Conservation (phyloP, 2,329 filamentous ascomycete species). For the Diaporthe australafricana region DNA sequence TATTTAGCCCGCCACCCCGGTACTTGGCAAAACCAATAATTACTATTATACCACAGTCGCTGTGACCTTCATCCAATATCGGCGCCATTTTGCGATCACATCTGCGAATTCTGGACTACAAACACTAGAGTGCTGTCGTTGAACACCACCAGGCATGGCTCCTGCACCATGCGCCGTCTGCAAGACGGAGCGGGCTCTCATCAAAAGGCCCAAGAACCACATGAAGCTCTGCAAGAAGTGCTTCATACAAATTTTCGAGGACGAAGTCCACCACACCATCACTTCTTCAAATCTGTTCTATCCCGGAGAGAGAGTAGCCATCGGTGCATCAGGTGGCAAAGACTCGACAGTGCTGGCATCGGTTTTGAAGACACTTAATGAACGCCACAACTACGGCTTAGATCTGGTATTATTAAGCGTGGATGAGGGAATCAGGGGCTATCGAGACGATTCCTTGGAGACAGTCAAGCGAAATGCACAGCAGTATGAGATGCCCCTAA, state of each 20-base stretch:
- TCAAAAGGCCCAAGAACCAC: constrained; percentile 94
- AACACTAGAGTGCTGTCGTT: not conserved
- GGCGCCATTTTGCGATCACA: not conserved
- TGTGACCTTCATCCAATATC: not conserved
- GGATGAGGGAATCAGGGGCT: constrained; percentile 97
- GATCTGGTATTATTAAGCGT: constrained; percentile 90
- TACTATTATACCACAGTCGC: not conserved
- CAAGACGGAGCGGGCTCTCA: constrained; percentile 81
- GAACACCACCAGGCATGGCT: constrained; percentile 69
- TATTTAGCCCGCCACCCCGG: not conserved
- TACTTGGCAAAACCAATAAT: no score
- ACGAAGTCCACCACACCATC: constrained; percentile 95
- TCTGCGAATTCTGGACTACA: not conserved
- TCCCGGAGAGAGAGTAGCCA: constrained; percentile 87
- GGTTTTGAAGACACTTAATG: constrained; percentile 93
- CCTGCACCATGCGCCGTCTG: constrained; percentile 83
- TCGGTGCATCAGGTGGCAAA: constrained; percentile 96
- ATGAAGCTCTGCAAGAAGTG: constrained; percentile 92
- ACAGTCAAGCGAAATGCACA: constrained; percentile 94
- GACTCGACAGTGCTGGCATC: constrained; percentile 97
- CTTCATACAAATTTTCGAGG: constrained; percentile 89
- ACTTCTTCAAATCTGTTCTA: constrained; percentile 82
- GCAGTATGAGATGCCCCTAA: constrained; percentile 91
- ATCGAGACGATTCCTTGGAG: constrained; percentile 94
- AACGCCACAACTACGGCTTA: constrained; percentile 86